These are phyloP conservation scores for Microsporum ferrugineum DNA, from an alignment of 2,329 filamentous ascomycete species.

Conservation along the genomic window DNA sequence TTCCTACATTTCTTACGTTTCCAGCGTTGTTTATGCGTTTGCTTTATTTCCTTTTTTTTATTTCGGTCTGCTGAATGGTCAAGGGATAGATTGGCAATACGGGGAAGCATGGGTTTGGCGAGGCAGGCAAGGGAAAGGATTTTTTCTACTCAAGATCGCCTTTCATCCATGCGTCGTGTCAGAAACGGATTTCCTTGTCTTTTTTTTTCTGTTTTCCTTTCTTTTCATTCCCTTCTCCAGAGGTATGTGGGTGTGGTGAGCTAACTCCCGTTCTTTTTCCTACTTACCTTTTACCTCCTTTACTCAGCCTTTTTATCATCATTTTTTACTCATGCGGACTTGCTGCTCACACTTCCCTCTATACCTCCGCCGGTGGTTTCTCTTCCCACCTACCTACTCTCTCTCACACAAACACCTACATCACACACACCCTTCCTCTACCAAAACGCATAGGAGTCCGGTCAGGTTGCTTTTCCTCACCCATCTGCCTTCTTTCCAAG, in stretches of 20 bases:
- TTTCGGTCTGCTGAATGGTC: slow-evolving; percentile 15
- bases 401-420: background rate
- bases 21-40: slow-evolving; percentile 21
- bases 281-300: background rate
- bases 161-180: slow-evolving; percentile 16
- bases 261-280: background rate
- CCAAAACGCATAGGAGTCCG: slow-evolving; percentile 32
- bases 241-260: background rate
- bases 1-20: slow-evolving; percentile 7
- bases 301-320: background rate
- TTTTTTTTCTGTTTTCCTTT: slow-evolving; percentile 11
- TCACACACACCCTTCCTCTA: slow-evolving; percentile 15
- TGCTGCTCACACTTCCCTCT: background rate
- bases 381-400: background rate
- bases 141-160: slow-evolving; percentile 16
- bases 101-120: slow-evolving; percentile 22
- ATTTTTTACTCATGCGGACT: background rate
- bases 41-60: slow-evolving; percentile 26
- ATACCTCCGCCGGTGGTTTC: background rate
- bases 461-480: slow-evolving; percentile 29
- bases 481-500: slow-evolving; percentile 21
- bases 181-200: slow-evolving; percentile 16
- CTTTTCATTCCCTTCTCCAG: background rate
- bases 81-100: slow-evolving; percentile 27
- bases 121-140: slow-evolving; percentile 21